Conservation (phyloP, 768 basidiomycete genomes). For the Russula earlei region DNA sequence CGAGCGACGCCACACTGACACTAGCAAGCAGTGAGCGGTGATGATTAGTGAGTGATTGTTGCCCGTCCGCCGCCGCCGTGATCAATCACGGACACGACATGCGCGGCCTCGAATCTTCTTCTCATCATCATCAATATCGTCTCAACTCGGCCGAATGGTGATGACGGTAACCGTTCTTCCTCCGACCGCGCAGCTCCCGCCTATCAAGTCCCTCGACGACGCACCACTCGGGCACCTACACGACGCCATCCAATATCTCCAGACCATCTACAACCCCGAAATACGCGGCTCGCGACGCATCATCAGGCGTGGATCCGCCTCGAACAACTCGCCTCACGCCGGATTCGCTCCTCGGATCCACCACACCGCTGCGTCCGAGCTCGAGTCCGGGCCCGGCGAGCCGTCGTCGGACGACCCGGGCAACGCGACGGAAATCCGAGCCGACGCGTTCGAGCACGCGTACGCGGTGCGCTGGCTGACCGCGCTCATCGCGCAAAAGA, state of each 20-base stretch:
- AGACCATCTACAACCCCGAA: conserved; percentile 47
- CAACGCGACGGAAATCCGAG: conserved; percentile 30
- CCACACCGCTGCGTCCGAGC: background rate
- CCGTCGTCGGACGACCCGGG: background rate
- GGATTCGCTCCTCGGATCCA: too few species aligned
- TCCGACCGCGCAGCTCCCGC: conserved; percentile 6
- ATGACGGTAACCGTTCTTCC: background rate
- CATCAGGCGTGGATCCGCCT: background rate
- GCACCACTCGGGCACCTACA: conserved; percentile 24
- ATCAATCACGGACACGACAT: background rate
- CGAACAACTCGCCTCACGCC: too few species aligned
- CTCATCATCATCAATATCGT: background rate
- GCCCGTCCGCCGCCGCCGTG: background rate
- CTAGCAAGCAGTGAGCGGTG: too few species aligned
- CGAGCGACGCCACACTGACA: too few species aligned
- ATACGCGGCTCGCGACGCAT: conserved; percentile 48
- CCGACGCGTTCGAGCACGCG: conserved; percentile 60
- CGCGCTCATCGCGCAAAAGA: conserved; percentile 36
- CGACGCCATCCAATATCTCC: conserved; percentile 42
- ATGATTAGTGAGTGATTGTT: too few species aligned
- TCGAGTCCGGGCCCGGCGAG: background rate
- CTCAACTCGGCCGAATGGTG: too few species aligned
- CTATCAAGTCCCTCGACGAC: conserved; percentile 3
- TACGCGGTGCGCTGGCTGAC: conserved; percentile 71
- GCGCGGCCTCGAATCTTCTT: background rate